Conservation (phyloP, 2,329 filamentous ascomycete genomes). For the Nectriaceae sp. region DNA sequence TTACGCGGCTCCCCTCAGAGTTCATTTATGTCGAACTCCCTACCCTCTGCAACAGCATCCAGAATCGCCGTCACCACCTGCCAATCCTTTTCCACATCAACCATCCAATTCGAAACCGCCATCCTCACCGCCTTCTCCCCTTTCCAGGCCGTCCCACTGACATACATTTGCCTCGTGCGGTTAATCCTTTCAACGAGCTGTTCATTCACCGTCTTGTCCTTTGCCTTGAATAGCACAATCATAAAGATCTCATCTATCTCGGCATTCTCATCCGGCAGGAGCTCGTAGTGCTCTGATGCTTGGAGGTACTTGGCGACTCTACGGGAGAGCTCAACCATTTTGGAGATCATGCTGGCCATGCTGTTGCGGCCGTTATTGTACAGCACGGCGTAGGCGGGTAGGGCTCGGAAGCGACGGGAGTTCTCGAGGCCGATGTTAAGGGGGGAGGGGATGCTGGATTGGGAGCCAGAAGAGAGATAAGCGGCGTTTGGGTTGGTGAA, state of each 20-base stretch:
- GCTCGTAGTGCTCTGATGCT: slow-evolving; percentile 62
- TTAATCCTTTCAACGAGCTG: slow-evolving; percentile 75
- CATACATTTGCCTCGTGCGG: slow-evolving; percentile 71
- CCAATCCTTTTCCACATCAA: slow-evolving; percentile 68
- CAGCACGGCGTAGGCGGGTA: slow-evolving; percentile 85
- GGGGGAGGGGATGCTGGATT: slow-evolving; percentile 67
- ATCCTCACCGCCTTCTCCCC: slow-evolving; percentile 76
- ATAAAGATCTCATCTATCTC: slow-evolving; percentile 56
- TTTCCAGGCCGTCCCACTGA: slow-evolving; percentile 79
- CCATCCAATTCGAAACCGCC: slow-evolving; percentile 84
- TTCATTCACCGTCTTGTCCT: slow-evolving; percentile 61
- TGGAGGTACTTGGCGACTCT: slow-evolving; percentile 65
- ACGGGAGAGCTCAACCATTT: slow-evolving; percentile 73
- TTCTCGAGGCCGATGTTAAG: slow-evolving; percentile 89
- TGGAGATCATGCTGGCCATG: slow-evolving; percentile 67
- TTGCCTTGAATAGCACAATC: slow-evolving; percentile 77
- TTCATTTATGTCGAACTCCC: slow-evolving; percentile 28
- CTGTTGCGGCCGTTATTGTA: slow-evolving; percentile 72
- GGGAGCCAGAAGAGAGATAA: slow-evolving; percentile 61
- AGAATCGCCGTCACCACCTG: slow-evolving; percentile 66
- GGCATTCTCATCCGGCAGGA: slow-evolving; percentile 57
- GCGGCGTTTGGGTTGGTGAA: slow-evolving; percentile 86
- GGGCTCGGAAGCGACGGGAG: slow-evolving; percentile 83
- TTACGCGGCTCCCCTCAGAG: slow-evolving; percentile 4
- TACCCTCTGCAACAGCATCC: slow-evolving; percentile 44